phyloP scores from a whole-genome alignment of 2,329 filamentous ascomycete genomes.

The Periconia sp. region DNA sequence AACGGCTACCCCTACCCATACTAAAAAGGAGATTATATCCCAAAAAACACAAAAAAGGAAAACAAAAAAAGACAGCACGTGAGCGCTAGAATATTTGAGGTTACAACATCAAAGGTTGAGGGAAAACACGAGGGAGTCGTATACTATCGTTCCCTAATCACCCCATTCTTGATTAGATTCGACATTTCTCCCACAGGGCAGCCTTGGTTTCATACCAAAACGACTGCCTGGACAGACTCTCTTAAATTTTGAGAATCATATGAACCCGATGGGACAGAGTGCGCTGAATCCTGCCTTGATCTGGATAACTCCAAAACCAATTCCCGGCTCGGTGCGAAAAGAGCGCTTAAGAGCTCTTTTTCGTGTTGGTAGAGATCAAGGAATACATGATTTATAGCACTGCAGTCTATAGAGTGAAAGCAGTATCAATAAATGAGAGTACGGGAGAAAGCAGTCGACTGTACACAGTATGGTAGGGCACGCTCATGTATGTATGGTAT shows the following conservation, averaged over 20 bases:
- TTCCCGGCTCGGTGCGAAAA: too few species aligned
- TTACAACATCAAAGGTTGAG: constrained; percentile 1
- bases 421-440: background rate
- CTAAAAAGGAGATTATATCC: too few species aligned
- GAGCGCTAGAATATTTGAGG: too few species aligned
- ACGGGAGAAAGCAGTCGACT: constrained; percentile 1
- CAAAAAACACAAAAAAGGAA: too few species aligned
- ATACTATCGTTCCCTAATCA: background rate
- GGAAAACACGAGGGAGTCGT: constrained; percentile 1
- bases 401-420: constrained; percentile 2
- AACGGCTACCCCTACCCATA: too few species aligned
- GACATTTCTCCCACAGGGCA: constrained; percentile 2
- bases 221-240: constrained; percentile 1
- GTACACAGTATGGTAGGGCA: too few species aligned
- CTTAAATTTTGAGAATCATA: background rate
- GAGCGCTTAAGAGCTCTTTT: background rate
- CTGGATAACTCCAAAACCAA: constrained; percentile 1
- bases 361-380: constrained; percentile 1
- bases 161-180: constrained; percentile 3
- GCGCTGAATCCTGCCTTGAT: constrained; percentile 2
- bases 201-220: constrained; percentile 3
- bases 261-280: constrained; percentile 2
- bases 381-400: constrained; percentile 1
- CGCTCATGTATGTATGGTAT: too few species aligned
- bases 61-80: too few species aligned